Evolutionary conservation across 352 stramenopile species (phyloP).

Genomic region (Phytophthora macrochlamydospora): DNA sequence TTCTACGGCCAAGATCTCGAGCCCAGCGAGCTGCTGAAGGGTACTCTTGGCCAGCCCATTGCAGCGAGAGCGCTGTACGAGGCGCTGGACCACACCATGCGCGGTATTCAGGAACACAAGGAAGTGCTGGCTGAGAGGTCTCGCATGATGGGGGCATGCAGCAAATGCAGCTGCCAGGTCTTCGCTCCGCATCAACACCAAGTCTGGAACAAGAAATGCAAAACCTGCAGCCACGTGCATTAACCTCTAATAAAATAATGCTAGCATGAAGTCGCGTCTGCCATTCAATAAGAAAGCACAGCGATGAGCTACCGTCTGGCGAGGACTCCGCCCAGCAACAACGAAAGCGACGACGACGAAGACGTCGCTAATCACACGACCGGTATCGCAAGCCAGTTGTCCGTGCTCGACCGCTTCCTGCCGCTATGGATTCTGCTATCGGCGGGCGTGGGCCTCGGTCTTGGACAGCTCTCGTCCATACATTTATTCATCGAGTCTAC

Average conservation of each 20-base stretch:
- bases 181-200: slow-evolving; percentile 54
- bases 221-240: slow-evolving; percentile 57
- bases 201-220: slow-evolving; percentile 73
- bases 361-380: background rate
- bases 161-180: slow-evolving; percentile 44
- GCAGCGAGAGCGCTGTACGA: slow-evolving; percentile 67
- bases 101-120: slow-evolving; percentile 45
- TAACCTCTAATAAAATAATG: slow-evolving; percentile 18
- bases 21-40: slow-evolving; percentile 48
- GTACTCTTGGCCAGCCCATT: slow-evolving; percentile 41
- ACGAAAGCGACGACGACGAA: background rate
- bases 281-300: too few relatives aligned
- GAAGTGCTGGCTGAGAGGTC: slow-evolving; percentile 36
- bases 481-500: slow-evolving; percentile 53
- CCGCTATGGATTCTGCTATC: slow-evolving; percentile 67
- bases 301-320: background rate
- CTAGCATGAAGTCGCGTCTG: background rate
- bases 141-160: slow-evolving; percentile 49
- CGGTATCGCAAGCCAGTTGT: slow-evolving; percentile 32
- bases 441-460: slow-evolving; percentile 38
- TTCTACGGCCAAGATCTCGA: slow-evolving; percentile 89
- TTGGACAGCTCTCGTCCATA: slow-evolving; percentile 47
- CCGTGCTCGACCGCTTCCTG: slow-evolving; percentile 57
- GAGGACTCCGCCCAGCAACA: background rate
- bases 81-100: slow-evolving; percentile 51